phyloP scores from a whole-genome alignment of 306 rosid genomes.

The Glycine tomentella region DNA sequence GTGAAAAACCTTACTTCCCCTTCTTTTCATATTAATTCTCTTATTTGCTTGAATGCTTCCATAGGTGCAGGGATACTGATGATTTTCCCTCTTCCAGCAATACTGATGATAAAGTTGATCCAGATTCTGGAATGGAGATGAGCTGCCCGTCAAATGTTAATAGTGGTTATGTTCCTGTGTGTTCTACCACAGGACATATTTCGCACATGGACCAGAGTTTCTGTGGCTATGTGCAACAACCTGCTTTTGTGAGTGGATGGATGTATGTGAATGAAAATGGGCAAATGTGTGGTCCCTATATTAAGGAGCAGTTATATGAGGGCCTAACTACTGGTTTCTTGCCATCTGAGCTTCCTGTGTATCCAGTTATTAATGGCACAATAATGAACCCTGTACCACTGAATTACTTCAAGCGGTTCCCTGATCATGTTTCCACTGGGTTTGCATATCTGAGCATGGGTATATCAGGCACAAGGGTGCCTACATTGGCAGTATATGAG shows the following conservation, averaged over 20 bases:
- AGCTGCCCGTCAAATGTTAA: constrained; percentile 68
- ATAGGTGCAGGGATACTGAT: constrained; percentile 49
- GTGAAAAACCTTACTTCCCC: background rate
- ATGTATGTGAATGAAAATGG: constrained; percentile 90
- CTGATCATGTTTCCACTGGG: constrained; percentile 90
- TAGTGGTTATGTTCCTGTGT: constrained; percentile 52
- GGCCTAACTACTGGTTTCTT: constrained; percentile 88
- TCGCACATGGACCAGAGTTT: constrained; percentile 59
- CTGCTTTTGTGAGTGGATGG: constrained; percentile 87
- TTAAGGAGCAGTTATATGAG: constrained; percentile 81
- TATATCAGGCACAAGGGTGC: constrained; percentile 47
- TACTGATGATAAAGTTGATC: constrained; percentile 57
- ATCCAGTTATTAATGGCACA: constrained; percentile 77
- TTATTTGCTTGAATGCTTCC: constrained; percentile 35
- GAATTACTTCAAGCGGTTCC: constrained; percentile 88
- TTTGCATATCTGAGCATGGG: constrained; percentile 68
- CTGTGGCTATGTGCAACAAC: constrained; percentile 54
- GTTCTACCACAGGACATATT: constrained; percentile 52
- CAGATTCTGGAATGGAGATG: constrained; percentile 61
- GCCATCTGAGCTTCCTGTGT: constrained; percentile 95
- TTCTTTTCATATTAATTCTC: constrained; percentile 11
- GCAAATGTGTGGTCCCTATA: constrained; percentile 97
- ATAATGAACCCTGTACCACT: constrained; percentile 80
- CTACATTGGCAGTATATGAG: constrained; percentile 43
- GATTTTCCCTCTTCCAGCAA: constrained; percentile 49